Evolutionary conservation across 2,329 filamentous ascomycete genomes (phyloP).

Genomic region (Colletotrichum plurivorum): DNA sequence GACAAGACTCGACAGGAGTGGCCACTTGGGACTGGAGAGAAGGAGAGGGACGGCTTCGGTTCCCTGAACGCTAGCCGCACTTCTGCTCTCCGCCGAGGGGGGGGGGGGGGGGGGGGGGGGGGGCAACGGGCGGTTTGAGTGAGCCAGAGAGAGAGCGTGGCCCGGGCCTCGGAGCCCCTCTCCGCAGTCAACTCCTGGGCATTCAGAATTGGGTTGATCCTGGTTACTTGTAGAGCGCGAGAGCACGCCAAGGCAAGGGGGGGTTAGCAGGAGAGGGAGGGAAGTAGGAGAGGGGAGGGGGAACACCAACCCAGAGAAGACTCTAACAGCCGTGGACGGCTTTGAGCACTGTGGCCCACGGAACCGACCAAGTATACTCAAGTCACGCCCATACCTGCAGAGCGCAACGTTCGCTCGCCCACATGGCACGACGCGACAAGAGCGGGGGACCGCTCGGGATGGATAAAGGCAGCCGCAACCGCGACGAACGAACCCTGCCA

Average conservation of each 20-base stretch:
- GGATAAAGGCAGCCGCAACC: neutral
- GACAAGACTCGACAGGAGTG: constrained; percentile 3
- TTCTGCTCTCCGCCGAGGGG: constrained; percentile 18
- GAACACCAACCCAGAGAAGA: constrained; percentile 8
- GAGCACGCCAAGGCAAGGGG: constrained; percentile 22
- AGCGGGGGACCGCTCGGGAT: neutral
- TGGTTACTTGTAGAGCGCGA: constrained; percentile 22
- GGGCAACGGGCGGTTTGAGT: neutral
- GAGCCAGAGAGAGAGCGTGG: constrained; percentile 13
- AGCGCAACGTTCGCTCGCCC: constrained; percentile 5
- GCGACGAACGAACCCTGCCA: too few relatives aligned
- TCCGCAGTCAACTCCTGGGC: constrained; percentile 35
- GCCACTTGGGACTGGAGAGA: constrained; percentile 7
- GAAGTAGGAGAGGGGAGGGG: neutral
- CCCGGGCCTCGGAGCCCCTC: constrained; percentile 31
- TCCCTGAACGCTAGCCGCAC: constrained; percentile 29
- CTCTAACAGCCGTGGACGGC: constrained; percentile 7
- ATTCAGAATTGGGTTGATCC: constrained; percentile 33
- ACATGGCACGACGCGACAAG: neutral
- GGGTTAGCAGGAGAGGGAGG: constrained; percentile 7
- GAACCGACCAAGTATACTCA: constrained; percentile 29
- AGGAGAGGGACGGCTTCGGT: constrained; percentile 2
- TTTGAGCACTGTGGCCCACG: constrained; percentile 33
- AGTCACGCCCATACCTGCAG: constrained; percentile 14
- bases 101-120: constrained; percentile 19